Evolutionary conservation across 176 grass and related monocot genomes (phyloP).

Genomic region (Bolboschoenus planiculmis): DNA sequence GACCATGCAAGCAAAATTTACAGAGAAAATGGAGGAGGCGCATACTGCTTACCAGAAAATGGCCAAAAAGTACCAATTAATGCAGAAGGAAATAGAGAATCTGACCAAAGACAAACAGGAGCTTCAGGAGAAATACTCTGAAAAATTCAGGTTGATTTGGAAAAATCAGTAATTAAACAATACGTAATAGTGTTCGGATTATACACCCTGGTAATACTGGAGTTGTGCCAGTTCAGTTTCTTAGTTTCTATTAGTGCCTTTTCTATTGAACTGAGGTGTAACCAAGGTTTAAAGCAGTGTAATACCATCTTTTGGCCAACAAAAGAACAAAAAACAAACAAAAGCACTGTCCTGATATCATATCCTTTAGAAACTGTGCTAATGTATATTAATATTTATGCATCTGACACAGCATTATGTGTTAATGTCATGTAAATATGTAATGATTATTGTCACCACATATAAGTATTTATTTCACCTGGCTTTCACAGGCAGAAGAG

Average conservation of each 20-base stretch:
- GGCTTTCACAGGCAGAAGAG: constrained; percentile 66
- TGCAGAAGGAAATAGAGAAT: constrained; percentile 76
- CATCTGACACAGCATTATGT: neutral
- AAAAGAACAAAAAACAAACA: neutral
- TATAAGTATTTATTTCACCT: neutral
- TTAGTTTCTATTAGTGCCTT: neutral
- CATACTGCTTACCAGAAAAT: constrained; percentile 85
- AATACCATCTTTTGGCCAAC: neutral
- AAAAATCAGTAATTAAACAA: neutral
- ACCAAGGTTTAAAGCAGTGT: neutral
- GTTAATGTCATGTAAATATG: neutral
- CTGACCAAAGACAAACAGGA: constrained; percentile 89
- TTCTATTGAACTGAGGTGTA: neutral
- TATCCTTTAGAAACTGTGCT: neutral
- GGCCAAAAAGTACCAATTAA: constrained; percentile 72
- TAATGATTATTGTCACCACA: neutral
- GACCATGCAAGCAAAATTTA: constrained; percentile 75
- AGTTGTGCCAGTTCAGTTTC: neutral
- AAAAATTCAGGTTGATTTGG: constrained; percentile 76
- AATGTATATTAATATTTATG: neutral
- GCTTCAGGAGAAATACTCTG: constrained; percentile 84
- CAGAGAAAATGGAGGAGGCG: constrained; percentile 78
- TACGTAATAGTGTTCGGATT: neutral
- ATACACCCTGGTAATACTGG: neutral
- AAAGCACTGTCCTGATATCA: neutral